Conservation (phyloP, 352 stramenopile species). For the Phytophthora colocasiae region DNA sequence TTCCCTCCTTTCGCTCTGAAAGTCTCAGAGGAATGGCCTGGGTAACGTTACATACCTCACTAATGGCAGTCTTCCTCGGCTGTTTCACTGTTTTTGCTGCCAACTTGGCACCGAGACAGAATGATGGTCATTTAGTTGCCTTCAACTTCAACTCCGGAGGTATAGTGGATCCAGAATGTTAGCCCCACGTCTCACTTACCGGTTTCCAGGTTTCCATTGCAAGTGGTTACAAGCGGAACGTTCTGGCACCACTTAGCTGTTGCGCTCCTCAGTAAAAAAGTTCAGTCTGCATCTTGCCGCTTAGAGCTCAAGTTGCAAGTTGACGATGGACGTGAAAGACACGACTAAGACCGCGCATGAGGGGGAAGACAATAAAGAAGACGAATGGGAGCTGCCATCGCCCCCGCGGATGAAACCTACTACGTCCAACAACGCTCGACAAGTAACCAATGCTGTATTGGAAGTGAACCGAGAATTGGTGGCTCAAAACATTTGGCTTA, state of each 20-base stretch:
- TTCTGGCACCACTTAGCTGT: conserved; percentile 5
- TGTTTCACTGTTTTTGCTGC: too few species aligned
- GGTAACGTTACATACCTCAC: too few species aligned
- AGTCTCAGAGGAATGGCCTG: conserved; percentile 5
- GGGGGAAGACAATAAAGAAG: conserved; percentile 1
- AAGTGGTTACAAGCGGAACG: conserved; percentile 23
- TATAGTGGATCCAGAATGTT: not conserved
- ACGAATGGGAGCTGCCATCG: not conserved
- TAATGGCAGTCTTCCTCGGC: too few species aligned
- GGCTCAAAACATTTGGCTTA: conserved; percentile 56
- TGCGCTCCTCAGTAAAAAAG: not conserved
- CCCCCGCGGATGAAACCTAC: not conserved
- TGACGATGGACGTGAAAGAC: not conserved
- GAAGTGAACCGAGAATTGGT: conserved; percentile 60
- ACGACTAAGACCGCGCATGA: not conserved
- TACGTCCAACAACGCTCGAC: conserved; percentile 20
- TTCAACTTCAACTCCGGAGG: conserved; percentile 10
- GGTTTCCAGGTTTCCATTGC: not conserved
- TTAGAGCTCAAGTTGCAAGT: conserved; percentile 10
- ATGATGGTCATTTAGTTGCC: conserved; percentile 18
- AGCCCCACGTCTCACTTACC: conserved; percentile 1
- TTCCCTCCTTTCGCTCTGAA: not conserved
- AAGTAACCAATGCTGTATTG: conserved; percentile 49
- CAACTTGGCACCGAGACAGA: not conserved
- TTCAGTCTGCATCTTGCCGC: conserved; percentile 18